phyloP scores from a whole-genome alignment of 306 rosid genomes.

The Neltuma alba region DNA sequence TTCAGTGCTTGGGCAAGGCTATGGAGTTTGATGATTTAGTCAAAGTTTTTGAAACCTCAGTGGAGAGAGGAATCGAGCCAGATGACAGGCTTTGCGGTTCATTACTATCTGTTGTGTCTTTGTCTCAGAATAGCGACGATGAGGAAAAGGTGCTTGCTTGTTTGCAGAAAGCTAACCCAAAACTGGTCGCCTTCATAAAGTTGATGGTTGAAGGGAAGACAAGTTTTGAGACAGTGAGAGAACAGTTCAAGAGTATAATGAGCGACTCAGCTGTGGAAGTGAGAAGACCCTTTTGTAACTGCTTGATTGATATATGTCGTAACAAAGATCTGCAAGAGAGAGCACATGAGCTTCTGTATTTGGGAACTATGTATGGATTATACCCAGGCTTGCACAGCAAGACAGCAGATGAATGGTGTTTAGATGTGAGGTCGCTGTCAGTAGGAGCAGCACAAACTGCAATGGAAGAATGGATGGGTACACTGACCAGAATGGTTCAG shows the following conservation, averaged over 20 bases:
- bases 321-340: slow-evolving; percentile 64
- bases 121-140: slow-evolving; percentile 56
- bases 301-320: slow-evolving; percentile 89
- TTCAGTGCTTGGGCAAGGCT: slow-evolving; percentile 89
- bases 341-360: slow-evolving; percentile 89
- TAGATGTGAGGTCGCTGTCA: slow-evolving; percentile 82
- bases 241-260: slow-evolving; percentile 65
- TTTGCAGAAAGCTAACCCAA: slow-evolving; percentile 74
- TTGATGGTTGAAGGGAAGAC: slow-evolving; percentile 54
- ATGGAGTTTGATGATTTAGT: slow-evolving; percentile 64
- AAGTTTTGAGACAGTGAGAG: slow-evolving; percentile 65
- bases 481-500: slow-evolving; percentile 68
- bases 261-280: slow-evolving; percentile 62
- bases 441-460: slow-evolving; percentile 94
- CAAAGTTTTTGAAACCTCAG: slow-evolving; percentile 55
- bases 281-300: slow-evolving; percentile 90
- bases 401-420: slow-evolving; percentile 67
- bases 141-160: slow-evolving; percentile 70
- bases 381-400: slow-evolving; percentile 90
- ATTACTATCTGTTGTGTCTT: slow-evolving; percentile 71
- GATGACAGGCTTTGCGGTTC: slow-evolving; percentile 88
- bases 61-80: slow-evolving; percentile 69
- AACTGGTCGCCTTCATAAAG: slow-evolving; percentile 57
- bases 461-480: slow-evolving; percentile 92
- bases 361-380: slow-evolving; percentile 83